Conservation (phyloP, 495 filamentous ascomycete species). For the Staphylotrichum tortipilum region DNA sequence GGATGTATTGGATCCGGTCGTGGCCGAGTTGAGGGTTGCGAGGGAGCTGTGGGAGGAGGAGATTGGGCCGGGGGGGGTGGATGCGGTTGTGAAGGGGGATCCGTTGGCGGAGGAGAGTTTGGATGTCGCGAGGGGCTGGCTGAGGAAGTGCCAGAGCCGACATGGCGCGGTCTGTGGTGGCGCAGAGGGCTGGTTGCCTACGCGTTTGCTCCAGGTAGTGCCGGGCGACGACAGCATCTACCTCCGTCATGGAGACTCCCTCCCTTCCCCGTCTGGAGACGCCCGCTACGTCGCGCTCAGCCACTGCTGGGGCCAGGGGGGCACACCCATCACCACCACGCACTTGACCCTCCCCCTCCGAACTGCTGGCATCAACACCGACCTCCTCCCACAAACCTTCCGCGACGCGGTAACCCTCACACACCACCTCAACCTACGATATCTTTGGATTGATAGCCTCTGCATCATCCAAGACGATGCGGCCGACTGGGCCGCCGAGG, state of each 20-base stretch:
- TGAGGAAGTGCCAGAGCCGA: slow-evolving; percentile 8
- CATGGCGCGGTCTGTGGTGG: slow-evolving; percentile 11
- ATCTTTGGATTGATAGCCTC: slow-evolving; percentile 40
- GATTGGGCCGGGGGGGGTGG: neutral
- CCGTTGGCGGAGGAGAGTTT: slow-evolving; percentile 12
- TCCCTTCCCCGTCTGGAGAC: neutral
- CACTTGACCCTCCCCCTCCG: neutral
- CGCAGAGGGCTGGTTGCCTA: slow-evolving; percentile 3
- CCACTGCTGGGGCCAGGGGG: slow-evolving; percentile 21
- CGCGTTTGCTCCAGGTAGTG: slow-evolving; percentile 10
- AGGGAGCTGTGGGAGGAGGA: neutral
- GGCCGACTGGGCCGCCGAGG: slow-evolving; percentile 30
- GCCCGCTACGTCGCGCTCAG: slow-evolving; percentile 20
- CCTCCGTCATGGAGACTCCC: slow-evolving; percentile 7
- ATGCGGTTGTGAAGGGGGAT: neutral
- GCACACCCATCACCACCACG: slow-evolving; percentile 11
- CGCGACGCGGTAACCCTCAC: slow-evolving; percentile 13
- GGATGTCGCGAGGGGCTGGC: slow-evolving; percentile 3
- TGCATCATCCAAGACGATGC: slow-evolving; percentile 37
- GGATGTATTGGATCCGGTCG: slow-evolving; percentile 5
- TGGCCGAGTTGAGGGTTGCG: slow-evolving; percentile 8
- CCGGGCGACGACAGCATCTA: neutral
- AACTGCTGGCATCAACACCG: slow-evolving; percentile 13
- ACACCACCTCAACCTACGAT: slow-evolving; percentile 23
- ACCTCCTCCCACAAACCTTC: slow-evolving; percentile 17